Percentiles rank a stretch among this genome's conserved stretches.
These are phyloP conservation scores for Cyclostephanos invisitatus DNA, from an alignment of 108 stramenopile genomes.

Conservation along the genomic window DNA sequence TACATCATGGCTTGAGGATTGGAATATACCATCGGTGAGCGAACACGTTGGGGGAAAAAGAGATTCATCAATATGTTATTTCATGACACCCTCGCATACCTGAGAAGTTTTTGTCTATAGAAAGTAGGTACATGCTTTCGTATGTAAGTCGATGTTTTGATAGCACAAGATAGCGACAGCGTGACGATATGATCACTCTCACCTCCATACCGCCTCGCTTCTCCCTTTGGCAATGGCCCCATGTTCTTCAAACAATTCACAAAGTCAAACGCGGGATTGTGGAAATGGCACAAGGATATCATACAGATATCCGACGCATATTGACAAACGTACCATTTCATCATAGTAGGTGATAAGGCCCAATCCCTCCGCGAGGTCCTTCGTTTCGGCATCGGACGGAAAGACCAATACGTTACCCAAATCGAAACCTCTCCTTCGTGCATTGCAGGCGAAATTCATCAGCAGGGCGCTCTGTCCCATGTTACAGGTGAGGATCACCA, in stretches of 20 bases:
- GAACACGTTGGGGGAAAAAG: neutral
- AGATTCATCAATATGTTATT: neutral
- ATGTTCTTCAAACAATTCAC: conserved; percentile 43
- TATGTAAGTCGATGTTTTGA: neutral
- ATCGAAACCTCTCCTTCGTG: conserved; percentile 52
- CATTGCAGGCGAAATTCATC: conserved; percentile 60
- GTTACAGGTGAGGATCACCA: conserved; percentile 56
- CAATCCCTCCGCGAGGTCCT: conserved; percentile 67
- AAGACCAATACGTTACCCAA: conserved; percentile 71
- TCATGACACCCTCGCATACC: neutral
- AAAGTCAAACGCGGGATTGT: neutral
- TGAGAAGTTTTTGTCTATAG: neutral
- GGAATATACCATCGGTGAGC: neutral
- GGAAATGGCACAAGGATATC: neutral
- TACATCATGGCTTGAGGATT: conserved; percentile 73
- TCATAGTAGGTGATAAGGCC: conserved; percentile 78
- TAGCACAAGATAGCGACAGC: neutral
- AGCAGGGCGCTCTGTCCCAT: conserved; percentile 53
- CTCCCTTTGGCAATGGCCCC: conserved; percentile 54
- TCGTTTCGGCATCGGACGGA: conserved; percentile 76
- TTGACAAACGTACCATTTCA: conserved; percentile 55
- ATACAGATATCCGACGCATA: neutral
- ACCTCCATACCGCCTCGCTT: conserved; percentile 63
- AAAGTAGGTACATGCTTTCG: neutral
- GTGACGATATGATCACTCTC: neutral